Percentiles rank a stretch among this genome's conserved stretches.
These are phyloP conservation scores for Westerdykella sp. DNA, from an alignment of 2,329 filamentous ascomycete species.

Conservation along the genomic window DNA sequence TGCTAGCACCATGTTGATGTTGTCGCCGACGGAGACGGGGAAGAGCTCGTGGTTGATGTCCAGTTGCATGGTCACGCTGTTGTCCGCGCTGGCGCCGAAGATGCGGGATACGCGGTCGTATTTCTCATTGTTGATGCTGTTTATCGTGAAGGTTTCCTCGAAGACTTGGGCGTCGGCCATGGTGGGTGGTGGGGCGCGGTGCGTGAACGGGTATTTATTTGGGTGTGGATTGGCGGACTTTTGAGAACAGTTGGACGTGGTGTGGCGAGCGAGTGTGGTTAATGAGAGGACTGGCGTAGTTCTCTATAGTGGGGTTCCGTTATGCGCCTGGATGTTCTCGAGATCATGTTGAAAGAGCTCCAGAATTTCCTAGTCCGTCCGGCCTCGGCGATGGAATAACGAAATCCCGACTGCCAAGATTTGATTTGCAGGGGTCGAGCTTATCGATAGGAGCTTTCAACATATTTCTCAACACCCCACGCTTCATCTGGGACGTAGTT, in stretches of 20 bases:
- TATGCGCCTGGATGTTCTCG: neutral
- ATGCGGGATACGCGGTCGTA: conserved; percentile 94
- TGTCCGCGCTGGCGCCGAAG: conserved; percentile 67
- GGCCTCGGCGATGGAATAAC: no score
- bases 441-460: neutral
- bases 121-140: conserved; percentile 71
- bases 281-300: conserved; percentile 16
- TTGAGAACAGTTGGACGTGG: neutral
- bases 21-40: conserved; percentile 67
- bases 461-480: conserved; percentile 1
- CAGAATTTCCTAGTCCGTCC: no score
- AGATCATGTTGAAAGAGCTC: no score
- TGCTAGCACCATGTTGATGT: conserved; percentile 72
- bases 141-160: conserved; percentile 85
- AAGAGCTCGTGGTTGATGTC: conserved; percentile 95
- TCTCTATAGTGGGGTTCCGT: neutral
- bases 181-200: conserved; percentile 20
- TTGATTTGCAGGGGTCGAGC: no score
- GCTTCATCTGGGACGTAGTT: neutral
- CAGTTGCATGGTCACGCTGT: conserved; percentile 71
- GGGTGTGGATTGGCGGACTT: conserved; percentile 9
- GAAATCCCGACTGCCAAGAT: neutral
- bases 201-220: neutral
- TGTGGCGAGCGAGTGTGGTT: neutral
- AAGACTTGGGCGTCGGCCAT: conserved; percentile 87